phyloP scores from a whole-genome alignment of 1,139 yeast genomes.

The Suhomyces panamericanus region DNA sequence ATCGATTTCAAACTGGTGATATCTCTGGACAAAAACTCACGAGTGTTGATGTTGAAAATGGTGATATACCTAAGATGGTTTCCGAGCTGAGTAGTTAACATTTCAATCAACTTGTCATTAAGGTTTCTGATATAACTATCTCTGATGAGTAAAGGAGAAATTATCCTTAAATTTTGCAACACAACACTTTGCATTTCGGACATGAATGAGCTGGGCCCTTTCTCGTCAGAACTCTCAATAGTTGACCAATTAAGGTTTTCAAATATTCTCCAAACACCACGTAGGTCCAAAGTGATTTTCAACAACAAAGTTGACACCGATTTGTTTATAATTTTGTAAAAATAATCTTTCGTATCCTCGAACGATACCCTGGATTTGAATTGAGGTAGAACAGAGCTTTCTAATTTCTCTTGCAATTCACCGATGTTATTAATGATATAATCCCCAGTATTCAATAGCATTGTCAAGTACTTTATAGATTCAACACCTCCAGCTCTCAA shows the following conservation, averaged over 20 bases:
- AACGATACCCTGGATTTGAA: constrained; percentile 43
- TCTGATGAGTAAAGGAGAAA: constrained; percentile 64
- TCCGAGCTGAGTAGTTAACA: constrained; percentile 57
- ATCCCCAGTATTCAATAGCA: constrained; percentile 85
- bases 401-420: constrained; percentile 71
- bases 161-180: constrained; percentile 43
- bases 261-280: constrained; percentile 83
- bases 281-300: constrained; percentile 62
- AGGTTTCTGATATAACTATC: constrained; percentile 72
- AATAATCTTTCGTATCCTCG: constrained; percentile 56
- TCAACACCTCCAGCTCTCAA: constrained; percentile 38
- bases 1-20: constrained; percentile 60
- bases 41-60: constrained; percentile 67
- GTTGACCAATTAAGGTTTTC: constrained; percentile 75
- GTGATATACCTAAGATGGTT: constrained; percentile 56
- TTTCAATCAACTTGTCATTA: constrained; percentile 75
- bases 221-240: constrained; percentile 46
- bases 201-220: constrained; percentile 55
- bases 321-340: constrained; percentile 56
- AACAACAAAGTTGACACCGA: constrained; percentile 58
- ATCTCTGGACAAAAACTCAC: constrained; percentile 82
- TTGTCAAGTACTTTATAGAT: constrained; percentile 64
- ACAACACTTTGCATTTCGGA: constrained; percentile 55
- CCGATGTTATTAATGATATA: constrained; percentile 77
- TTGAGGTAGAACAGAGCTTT: constrained; percentile 43